phyloP scores from a whole-genome alignment of 805 yeast species.

The Blastobotrys robertii region DNA sequence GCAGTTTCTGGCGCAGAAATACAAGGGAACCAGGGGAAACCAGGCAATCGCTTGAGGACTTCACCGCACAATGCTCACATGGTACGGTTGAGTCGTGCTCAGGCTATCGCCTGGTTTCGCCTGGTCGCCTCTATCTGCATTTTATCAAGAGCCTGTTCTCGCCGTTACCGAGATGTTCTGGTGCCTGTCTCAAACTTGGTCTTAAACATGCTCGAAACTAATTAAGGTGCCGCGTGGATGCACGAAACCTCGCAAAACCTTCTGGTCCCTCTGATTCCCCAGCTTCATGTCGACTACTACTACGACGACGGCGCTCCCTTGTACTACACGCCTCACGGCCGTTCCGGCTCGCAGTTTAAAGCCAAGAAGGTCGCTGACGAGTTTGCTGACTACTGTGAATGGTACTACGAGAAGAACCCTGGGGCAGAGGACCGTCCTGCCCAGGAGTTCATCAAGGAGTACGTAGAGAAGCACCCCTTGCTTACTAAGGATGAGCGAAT shows the following conservation, averaged over 20 bases:
- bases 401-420: conserved; percentile 17
- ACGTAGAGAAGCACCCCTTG: conserved; percentile 14
- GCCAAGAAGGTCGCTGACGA: conserved; percentile 21
- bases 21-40: no score
- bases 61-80: no score
- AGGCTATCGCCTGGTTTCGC: no score
- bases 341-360: conserved; percentile 16
- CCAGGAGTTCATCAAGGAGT: conserved; percentile 17
- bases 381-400: conserved; percentile 16
- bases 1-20: no score
- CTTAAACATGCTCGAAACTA: no score
- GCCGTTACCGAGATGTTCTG: no score
- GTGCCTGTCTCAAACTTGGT: no score
- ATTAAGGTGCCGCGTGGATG: conserved; percentile 71
- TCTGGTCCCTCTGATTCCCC: conserved; percentile 33
- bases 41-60: no score
- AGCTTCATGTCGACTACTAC: conserved; percentile 14
- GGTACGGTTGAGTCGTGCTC: no score
- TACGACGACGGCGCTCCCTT: conserved; percentile 17
- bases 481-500: conserved; percentile 13
- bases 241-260: conserved; percentile 66
- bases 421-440: conserved; percentile 16
- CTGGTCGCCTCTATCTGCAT: no score
- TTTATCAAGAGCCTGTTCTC: no score
- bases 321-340: conserved; percentile 16